phyloP scores from a whole-genome alignment of 75 land plant genomes.

The Selaginella moellendorffii region DNA sequence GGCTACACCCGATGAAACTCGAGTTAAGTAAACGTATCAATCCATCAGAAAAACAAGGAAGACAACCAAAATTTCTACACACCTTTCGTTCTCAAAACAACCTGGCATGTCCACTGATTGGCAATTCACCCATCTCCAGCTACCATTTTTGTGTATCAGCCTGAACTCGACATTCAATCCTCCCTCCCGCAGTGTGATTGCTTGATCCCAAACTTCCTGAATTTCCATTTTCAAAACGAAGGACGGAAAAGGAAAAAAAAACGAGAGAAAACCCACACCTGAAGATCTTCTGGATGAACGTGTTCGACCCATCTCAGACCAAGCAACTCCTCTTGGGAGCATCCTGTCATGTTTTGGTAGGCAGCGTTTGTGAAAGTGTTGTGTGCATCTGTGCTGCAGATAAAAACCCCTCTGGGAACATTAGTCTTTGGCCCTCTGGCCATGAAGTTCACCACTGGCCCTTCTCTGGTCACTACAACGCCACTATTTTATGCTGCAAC shows the following conservation, averaged over 20 bases:
- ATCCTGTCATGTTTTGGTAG: slow-evolving; percentile 12
- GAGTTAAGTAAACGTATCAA: not conserved
- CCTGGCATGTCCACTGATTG: slow-evolving; percentile 16
- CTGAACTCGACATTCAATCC: not conserved
- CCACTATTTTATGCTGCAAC: too few relatives aligned
- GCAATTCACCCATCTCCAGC: slow-evolving; percentile 10
- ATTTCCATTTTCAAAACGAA: not conserved
- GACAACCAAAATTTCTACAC: not conserved
- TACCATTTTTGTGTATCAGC: not conserved
- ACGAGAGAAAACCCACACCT: not conserved
- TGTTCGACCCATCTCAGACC: slow-evolving; percentile 10
- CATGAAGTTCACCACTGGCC: too few relatives aligned
- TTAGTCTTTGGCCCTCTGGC: too few relatives aligned
- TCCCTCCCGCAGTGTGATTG: not conserved
- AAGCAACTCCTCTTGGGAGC: slow-evolving; percentile 7
- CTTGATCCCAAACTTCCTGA: too few relatives aligned
- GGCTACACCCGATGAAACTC: not conserved
- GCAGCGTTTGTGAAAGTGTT: slow-evolving; percentile 11
- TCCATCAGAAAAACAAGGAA: not conserved
- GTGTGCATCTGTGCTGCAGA: not conserved
- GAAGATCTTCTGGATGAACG: slow-evolving; percentile 13
- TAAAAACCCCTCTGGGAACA: not conserved
- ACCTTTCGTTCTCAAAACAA: slow-evolving; percentile 5
- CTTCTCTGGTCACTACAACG: too few relatives aligned
- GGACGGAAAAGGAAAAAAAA: not conserved